phyloP scores from a whole-genome alignment of 23 red algal species.

The Chondrus crispus region DNA sequence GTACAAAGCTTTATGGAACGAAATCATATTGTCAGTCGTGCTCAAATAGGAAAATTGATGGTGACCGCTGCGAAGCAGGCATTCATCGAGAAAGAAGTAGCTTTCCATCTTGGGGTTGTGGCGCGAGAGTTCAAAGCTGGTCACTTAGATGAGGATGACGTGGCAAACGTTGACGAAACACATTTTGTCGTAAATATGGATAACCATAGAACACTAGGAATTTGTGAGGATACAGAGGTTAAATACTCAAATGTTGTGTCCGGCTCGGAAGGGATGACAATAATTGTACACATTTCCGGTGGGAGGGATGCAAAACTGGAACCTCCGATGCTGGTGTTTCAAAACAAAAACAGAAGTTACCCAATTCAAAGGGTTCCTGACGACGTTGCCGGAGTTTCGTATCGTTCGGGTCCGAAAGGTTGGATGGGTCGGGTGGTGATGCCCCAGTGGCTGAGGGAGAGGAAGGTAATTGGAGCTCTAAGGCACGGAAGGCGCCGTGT shows the following conservation, averaged over 20 bases:
- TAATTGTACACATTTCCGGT: neutral
- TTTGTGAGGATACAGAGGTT: neutral
- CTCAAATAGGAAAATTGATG: constrained; percentile 18
- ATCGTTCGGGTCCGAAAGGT: neutral
- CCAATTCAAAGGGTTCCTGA: constrained; percentile 2
- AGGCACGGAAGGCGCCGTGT: neutral
- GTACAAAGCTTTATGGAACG: neutral
- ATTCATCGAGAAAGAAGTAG: constrained; percentile 5
- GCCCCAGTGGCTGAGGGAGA: neutral
- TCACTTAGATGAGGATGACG: neutral
- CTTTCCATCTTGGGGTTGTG: neutral
- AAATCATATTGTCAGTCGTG: neutral
- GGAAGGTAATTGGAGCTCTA: neutral
- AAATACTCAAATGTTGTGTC: neutral
- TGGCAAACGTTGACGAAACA: constrained; percentile 3
- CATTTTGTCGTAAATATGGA: constrained; percentile 27
- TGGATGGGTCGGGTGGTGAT: neutral
- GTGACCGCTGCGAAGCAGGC: neutral
- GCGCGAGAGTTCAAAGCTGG: neutral
- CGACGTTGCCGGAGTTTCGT: neutral
- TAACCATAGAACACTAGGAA: neutral
- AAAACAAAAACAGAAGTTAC: neutral
- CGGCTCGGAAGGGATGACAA: neutral
- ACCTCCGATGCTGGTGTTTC: neutral
- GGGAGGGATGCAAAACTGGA: neutral